Base-by-base conservation (phyloP, 345 rosid species). In the Eucalyptus tenuipes region DNA sequence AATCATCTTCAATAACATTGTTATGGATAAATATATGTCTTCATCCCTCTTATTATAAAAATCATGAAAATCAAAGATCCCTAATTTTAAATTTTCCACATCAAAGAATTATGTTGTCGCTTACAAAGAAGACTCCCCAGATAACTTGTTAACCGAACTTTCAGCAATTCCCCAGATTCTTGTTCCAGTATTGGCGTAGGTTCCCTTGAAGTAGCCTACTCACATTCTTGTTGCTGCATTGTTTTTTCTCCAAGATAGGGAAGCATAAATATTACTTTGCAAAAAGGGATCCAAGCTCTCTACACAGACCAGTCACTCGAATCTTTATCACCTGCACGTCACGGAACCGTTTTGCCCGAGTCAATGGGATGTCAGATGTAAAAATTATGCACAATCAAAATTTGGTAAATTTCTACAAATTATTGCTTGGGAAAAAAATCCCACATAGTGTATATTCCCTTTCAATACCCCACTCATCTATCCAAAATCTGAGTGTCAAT, bases 21-120 rank as follows among this genome's bases (percentile, higher is more conserved):
- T 0, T 2, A 49, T 49, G 6, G 16, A 49, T 49, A 49, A 49
- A 49, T 49, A 3, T 2, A 49, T 49, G 1, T 49, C 16, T 49
- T 13, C 50, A 49, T 49, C 50, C 16, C 50, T 49, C 6, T 49
- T 49, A 49, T 1, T 13, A 6, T 49, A 16, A 49, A 49, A 49
- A 49, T 13, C 50, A 49, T 2, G 50, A 49, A 49, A 1, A 49
- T 49, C 0, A 13, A 49, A 49, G 1, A 49, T 49, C 6, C 6
- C 1, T 3, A 13, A 0, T 49, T 49, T 49, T 4, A 6, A 49
- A 13, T 13, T 13, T 49, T 49, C 1, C 16, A 0, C 6, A 49
- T 49, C 13, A 5, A 0, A 49, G 50, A 49, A 49, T 49, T 49
- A 13, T 1, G 6, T 49, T 49, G 0, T 49, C 50, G 6, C 6